Conservation (phyloP, 495 filamentous ascomycete genomes). For the Aspergillus sclerotioniger region DNA sequence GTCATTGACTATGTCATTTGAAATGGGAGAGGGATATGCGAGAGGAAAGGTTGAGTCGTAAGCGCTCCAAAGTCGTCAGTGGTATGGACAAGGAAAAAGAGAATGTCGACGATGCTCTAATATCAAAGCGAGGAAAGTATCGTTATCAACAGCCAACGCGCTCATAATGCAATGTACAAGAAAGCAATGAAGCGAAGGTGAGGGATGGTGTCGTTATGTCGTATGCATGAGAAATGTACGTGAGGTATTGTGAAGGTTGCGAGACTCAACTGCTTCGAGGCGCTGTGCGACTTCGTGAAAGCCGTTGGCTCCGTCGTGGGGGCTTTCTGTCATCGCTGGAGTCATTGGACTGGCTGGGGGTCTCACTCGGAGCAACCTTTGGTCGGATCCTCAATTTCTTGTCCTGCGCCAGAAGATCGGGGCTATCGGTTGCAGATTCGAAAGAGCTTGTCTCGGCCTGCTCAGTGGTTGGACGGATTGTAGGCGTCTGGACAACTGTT, state of each 20-base stretch:
- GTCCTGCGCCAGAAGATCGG: constrained; percentile 4
- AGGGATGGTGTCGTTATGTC: constrained; percentile 8
- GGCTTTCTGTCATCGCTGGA: constrained; percentile 16
- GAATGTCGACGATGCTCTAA: constrained; percentile 6
- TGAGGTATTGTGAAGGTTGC: not conserved
- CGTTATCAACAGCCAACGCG: constrained; percentile 15
- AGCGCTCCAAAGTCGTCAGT: not conserved
- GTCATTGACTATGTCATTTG: not conserved
- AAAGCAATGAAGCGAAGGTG: not conserved
- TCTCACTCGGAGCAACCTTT: constrained; percentile 9
- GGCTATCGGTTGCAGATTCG: constrained; percentile 10
- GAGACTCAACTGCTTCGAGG: not conserved
- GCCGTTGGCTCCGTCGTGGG: constrained; percentile 24
- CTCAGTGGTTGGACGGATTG: constrained; percentile 2
- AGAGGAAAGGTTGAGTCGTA: not conserved
- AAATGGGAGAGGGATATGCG: constrained; percentile 1
- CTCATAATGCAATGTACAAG: constrained; percentile 15
- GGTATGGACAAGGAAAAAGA: constrained; percentile 8
- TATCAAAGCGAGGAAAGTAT: constrained; percentile 1
- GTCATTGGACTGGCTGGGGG: constrained; percentile 17
- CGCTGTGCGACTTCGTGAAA: constrained; percentile 15
- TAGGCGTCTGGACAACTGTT: constrained; percentile 14
- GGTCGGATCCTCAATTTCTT: constrained; percentile 14
- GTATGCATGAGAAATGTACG: not conserved
- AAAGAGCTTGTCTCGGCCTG: constrained; percentile 13